Percentiles rank a stretch among this genome's conserved stretches.
phyloP scores from a whole-genome alignment of 768 basidiomycete genomes.

The Tylopilus balloui region DNA sequence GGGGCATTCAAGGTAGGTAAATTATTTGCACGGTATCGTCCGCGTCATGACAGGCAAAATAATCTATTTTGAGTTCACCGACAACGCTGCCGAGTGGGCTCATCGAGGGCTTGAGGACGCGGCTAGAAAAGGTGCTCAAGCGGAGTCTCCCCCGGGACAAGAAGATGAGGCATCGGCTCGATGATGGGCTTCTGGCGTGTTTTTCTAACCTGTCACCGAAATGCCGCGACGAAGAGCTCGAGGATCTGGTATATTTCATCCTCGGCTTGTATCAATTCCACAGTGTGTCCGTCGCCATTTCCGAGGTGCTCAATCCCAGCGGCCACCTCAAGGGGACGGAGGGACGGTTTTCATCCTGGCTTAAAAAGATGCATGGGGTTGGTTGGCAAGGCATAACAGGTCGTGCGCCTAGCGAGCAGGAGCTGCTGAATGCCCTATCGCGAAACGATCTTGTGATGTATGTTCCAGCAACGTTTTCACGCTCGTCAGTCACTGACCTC shows the following conservation, averaged over 20 bases:
- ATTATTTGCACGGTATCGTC: not conserved
- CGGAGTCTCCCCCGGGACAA: slow-evolving; percentile 61
- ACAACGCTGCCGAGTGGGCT: slow-evolving; percentile 39
- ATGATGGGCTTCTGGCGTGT: slow-evolving; percentile 76
- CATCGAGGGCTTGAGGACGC: slow-evolving; percentile 54
- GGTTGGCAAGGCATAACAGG: slow-evolving; percentile 88
- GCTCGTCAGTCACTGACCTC: not conserved
- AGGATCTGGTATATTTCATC: slow-evolving; percentile 91
- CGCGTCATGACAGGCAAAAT: not conserved
- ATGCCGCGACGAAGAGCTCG: slow-evolving; percentile 89
- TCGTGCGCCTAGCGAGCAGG: slow-evolving; percentile 73
- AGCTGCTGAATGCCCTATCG: slow-evolving; percentile 69
- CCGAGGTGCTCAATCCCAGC: slow-evolving; percentile 91
- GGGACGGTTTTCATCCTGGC: slow-evolving; percentile 75
- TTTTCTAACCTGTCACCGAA: slow-evolving; percentile 79
- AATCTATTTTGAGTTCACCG: slow-evolving; percentile 59
- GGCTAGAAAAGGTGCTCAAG: slow-evolving; percentile 74
- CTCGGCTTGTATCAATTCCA: slow-evolving; percentile 93
- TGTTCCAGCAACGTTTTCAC: slow-evolving; percentile 32
- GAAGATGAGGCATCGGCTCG: slow-evolving; percentile 52
- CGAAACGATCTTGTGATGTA: slow-evolving; percentile 86
- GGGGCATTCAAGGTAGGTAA: slow-evolving; percentile 88
- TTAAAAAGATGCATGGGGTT: slow-evolving; percentile 58
- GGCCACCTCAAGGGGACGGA: slow-evolving; percentile 86
- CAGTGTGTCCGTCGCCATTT: slow-evolving; percentile 80